Conservation (phyloP, 2,329 filamentous ascomycete species). For the Monilinia fructicola region DNA sequence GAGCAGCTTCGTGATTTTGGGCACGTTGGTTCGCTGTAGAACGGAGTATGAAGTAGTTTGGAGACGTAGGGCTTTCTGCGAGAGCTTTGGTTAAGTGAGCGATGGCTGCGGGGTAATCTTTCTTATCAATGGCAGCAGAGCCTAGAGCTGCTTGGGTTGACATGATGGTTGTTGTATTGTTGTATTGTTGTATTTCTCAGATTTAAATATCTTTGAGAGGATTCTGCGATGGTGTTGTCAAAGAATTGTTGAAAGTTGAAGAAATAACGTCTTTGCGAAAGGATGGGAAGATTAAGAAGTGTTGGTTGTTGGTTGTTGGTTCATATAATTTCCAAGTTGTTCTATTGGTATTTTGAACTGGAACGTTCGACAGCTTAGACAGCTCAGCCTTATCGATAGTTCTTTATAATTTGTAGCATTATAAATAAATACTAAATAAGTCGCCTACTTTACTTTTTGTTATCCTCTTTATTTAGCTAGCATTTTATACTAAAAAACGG, state of each 20-base stretch:
- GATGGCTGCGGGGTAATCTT: conserved; percentile 68
- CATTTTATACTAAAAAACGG: too few species aligned
- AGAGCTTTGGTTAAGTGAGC: conserved; percentile 67
- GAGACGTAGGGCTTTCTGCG: conserved; percentile 63
- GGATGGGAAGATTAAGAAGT: neutral
- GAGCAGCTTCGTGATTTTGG: conserved; percentile 60
- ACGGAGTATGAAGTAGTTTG: conserved; percentile 78
- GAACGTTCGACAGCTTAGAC: neutral
- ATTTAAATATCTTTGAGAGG: neutral
- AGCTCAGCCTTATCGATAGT: neutral
- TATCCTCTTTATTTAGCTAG: too few species aligned
- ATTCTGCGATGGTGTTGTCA: neutral
- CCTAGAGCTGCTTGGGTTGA: conserved; percentile 50
- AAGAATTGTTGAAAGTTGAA: too few species aligned
- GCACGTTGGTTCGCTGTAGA: conserved; percentile 74
- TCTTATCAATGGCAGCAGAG: conserved; percentile 59
- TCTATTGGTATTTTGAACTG: conserved; percentile 7
- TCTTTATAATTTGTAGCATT: neutral
- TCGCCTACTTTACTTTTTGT: too few species aligned
- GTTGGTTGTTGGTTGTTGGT: too few species aligned
- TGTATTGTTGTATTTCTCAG: neutral
- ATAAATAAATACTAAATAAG: too few species aligned
- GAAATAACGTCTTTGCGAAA: too few species aligned
- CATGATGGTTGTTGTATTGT: conserved; percentile 43
- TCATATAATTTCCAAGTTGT: conserved; percentile 4